Evolutionary conservation across 2,329 filamentous ascomycete genomes (phyloP).

Genomic region (Aureobasidium sp.): DNA sequence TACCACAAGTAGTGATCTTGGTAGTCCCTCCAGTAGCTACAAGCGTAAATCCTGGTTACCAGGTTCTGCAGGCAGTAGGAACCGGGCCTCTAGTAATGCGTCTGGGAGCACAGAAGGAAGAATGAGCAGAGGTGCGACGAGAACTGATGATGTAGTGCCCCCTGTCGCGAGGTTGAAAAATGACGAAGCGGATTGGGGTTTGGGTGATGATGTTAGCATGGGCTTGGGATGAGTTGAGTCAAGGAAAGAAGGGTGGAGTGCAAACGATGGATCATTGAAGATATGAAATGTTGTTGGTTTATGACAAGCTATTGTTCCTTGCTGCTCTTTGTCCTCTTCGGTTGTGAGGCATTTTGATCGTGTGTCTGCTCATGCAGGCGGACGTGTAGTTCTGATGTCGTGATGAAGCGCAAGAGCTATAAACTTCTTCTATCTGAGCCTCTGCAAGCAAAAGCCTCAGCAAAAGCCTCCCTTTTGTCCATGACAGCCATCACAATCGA

Average conservation of each 20-base stretch:
- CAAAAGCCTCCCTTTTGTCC: no score
- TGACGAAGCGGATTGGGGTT: slow-evolving; percentile 14
- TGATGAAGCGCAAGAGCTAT: no score
- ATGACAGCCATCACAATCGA: no score
- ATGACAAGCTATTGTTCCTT: not conserved
- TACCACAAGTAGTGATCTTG: not conserved
- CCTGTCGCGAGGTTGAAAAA: slow-evolving; percentile 12
- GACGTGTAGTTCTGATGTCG: no score
- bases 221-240: slow-evolving; percentile 17
- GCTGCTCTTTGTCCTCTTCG: no score
- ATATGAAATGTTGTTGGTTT: not conserved
- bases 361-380: no score
- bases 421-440: no score
- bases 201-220: slow-evolving; percentile 16
- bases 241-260: not conserved
- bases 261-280: not conserved
- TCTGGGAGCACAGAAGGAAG: slow-evolving; percentile 8
- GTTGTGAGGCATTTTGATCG: no score
- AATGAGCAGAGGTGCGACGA: not conserved
- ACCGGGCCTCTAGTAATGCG: not conserved
- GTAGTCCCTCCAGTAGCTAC: slow-evolving; percentile 8
- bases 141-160: slow-evolving; percentile 10
- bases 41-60: slow-evolving; percentile 6
- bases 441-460: no score
- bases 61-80: not conserved